Conservation (phyloP, 2,329 filamentous ascomycete species). For the Delphinella strobiligena region DNA sequence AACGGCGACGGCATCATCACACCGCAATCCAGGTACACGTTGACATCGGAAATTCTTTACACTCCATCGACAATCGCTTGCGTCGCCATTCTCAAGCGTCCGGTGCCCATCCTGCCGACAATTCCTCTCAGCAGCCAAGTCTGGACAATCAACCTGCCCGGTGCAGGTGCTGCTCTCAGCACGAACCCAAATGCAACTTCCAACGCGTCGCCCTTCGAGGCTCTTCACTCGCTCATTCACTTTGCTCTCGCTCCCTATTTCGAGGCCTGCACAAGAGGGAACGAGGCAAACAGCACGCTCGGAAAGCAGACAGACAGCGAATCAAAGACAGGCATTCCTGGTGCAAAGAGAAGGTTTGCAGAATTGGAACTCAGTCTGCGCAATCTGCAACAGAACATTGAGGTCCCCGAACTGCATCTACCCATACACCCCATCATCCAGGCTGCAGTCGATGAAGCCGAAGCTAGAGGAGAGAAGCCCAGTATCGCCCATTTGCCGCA, state of each 20-base stretch:
- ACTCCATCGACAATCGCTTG: constrained; percentile 71
- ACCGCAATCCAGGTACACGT: constrained; percentile 51
- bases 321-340: constrained; percentile 84
- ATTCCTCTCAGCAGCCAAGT: constrained; percentile 78
- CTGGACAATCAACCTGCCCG: constrained; percentile 82
- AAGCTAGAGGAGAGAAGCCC: constrained; percentile 51
- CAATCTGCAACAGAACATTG: constrained; percentile 93
- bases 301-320: constrained; percentile 68
- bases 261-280: constrained; percentile 82
- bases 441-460: constrained; percentile 66
- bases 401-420: constrained; percentile 85
- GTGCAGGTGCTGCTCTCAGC: constrained; percentile 19
- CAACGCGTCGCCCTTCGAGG: constrained; percentile 74
- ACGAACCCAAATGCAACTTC: constrained; percentile 55
- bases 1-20: constrained; percentile 7
- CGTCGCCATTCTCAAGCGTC: constrained; percentile 80
- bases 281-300: constrained; percentile 52
- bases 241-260: constrained; percentile 91
- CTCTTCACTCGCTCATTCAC: constrained; percentile 83
- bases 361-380: constrained; percentile 83
- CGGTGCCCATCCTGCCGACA: constrained; percentile 72
- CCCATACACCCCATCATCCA: constrained; percentile 84
- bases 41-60: constrained; percentile 71
- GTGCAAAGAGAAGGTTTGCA: constrained; percentile 94
- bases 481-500: constrained; percentile 67